Evolutionary conservation across 257 asterid species (phyloP).

Genomic region (Datura wrightii): DNA sequence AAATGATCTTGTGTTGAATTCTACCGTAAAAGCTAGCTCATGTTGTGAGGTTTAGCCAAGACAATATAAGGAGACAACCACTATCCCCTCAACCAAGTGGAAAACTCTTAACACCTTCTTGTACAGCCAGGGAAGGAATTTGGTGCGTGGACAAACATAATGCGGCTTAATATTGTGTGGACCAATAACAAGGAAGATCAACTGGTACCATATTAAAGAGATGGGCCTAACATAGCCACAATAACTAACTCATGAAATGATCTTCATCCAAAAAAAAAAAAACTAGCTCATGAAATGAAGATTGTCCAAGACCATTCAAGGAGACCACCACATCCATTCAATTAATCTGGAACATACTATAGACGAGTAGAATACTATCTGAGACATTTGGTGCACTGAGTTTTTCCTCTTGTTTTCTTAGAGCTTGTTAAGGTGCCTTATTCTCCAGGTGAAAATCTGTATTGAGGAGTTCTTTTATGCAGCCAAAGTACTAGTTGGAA

Average conservation of each 20-base stretch:
- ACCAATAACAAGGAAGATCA: background rate
- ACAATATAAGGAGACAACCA: background rate
- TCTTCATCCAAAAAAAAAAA: background rate
- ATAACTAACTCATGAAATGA: background rate
- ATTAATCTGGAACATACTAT: background rate
- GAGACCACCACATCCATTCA: background rate
- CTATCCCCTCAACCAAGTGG: background rate
- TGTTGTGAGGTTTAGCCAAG: background rate
- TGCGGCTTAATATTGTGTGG: background rate
- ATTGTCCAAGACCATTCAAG: conserved; percentile 17
- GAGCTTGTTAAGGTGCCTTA: background rate
- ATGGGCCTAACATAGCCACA: background rate
- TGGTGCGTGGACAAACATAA: background rate
- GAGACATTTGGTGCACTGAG: background rate
- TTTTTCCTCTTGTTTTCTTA: background rate
- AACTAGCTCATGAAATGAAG: background rate
- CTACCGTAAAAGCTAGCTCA: conserved; percentile 9
- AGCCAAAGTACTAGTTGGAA: background rate
- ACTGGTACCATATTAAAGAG: background rate
- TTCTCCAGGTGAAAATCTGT: conserved; percentile 18
- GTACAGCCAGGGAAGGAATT: background rate
- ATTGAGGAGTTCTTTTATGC: background rate
- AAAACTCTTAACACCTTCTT: background rate
- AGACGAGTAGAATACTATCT: background rate
- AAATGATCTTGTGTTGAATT: background rate